Conservation (phyloP, 2,329 filamentous ascomycete genomes). For the Thielaviopsis musarum region DNA sequence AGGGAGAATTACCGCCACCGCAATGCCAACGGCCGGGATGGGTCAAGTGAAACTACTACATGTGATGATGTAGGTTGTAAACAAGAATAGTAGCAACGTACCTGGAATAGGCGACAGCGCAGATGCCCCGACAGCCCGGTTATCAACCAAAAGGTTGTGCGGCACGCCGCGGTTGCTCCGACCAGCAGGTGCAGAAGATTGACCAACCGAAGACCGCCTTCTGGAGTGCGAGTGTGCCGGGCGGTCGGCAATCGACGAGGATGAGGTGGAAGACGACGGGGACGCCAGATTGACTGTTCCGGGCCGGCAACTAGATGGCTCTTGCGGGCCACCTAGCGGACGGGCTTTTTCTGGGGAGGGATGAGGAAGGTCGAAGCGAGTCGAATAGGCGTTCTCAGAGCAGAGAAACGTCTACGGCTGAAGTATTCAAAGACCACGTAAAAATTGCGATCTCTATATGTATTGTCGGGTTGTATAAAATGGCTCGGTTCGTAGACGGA, state of each 20-base stretch:
- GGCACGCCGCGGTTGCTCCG: conserved; percentile 8
- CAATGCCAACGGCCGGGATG: too few species aligned
- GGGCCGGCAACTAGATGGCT: conserved; percentile 12
- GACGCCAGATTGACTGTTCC: conserved; percentile 14
- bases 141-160: conserved; percentile 10
- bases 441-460: too few species aligned
- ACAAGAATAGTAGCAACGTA: background rate
- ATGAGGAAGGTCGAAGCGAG: background rate
- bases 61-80: too few species aligned
- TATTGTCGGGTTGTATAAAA: too few species aligned
- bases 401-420: too few species aligned
- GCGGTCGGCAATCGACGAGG: conserved; percentile 37
- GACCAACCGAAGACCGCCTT: conserved; percentile 30
- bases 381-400: too few species aligned
- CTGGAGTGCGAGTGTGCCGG: conserved; percentile 31
- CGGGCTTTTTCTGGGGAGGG: conserved; percentile 8
- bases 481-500: too few species aligned
- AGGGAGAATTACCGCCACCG: too few species aligned
- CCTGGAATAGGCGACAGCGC: conserved; percentile 10
- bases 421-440: too few species aligned
- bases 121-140: conserved; percentile 3
- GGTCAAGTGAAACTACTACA: too few species aligned
- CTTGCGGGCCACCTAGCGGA: conserved; percentile 11
- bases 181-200: conserved; percentile 19
- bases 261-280: conserved; percentile 23